These are phyloP conservation scores for Ophiostoma quercus DNA, from an alignment of 2,329 filamentous ascomycete species.

Conservation along the genomic window DNA sequence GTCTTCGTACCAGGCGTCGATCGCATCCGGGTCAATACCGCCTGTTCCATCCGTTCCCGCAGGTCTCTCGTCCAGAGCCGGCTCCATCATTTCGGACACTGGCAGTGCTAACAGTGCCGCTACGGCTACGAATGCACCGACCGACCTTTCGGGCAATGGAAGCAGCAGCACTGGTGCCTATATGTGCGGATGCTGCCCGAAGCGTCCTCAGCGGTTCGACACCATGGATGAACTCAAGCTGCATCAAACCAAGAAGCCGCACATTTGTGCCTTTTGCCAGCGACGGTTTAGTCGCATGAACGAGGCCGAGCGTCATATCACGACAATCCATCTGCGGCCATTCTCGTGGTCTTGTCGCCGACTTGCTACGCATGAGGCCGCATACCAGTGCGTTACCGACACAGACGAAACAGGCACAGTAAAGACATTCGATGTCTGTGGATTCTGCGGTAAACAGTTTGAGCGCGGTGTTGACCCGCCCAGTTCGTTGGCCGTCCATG, in stretches of 20 bases:
- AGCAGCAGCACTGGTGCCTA: conserved; percentile 1
- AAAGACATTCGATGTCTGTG: conserved; percentile 24
- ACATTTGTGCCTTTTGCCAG: conserved; percentile 28
- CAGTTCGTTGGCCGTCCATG: conserved; percentile 17
- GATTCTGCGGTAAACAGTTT: conserved; percentile 27
- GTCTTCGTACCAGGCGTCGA: conserved; percentile 18
- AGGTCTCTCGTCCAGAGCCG: background rate
- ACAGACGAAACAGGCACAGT: conserved; percentile 17
- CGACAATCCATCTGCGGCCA: conserved; percentile 27
- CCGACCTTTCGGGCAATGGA: background rate
- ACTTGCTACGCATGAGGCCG: conserved; percentile 21
- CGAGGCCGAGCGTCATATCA: conserved; percentile 28
- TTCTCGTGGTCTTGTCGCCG: conserved; percentile 28
- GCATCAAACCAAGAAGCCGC: conserved; percentile 28
- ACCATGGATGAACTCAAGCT: conserved; percentile 25
- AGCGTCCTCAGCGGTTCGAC: conserved; percentile 26
- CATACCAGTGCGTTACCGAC: conserved; percentile 26
- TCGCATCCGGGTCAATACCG: conserved; percentile 11
- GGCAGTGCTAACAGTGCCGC: conserved; percentile 17
- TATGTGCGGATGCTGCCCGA: conserved; percentile 27
- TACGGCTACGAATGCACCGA: conserved; percentile 9
- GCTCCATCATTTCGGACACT: conserved; percentile 7
- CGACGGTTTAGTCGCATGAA: conserved; percentile 29
- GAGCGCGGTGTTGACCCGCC: background rate
- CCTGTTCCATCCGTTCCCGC: background rate